A percentile compares a stretch with the other conserved stretches of the same genome.
Evolutionary conservation across 805 yeast species (phyloP).

Genomic region (Candida boidinii): DNA sequence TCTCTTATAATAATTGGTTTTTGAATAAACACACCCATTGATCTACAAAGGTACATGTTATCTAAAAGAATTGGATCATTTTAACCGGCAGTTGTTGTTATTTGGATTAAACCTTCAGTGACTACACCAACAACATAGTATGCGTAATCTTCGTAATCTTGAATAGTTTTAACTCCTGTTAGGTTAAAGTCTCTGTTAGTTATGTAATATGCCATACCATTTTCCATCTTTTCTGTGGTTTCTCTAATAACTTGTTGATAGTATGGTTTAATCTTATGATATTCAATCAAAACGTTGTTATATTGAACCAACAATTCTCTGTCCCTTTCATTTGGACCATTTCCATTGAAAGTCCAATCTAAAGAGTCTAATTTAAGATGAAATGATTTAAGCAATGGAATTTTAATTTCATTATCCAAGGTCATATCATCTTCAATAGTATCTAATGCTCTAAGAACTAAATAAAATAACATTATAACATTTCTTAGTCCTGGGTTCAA

Average conservation of each 20-base stretch:
- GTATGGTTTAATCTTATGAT: conserved; percentile 59
- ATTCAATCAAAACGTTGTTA: conserved; percentile 59
- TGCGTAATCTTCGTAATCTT: conserved; percentile 86
- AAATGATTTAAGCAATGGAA: conserved; percentile 67
- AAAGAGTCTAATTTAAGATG: conserved; percentile 49
- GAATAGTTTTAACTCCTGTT: conserved; percentile 68
- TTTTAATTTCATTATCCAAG: conserved; percentile 58
- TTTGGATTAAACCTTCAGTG: conserved; percentile 87
- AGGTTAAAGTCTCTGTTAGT: conserved; percentile 67
- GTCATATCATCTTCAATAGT: conserved; percentile 97
- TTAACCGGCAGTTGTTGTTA: conserved; percentile 69
- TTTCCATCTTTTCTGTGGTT: conserved; percentile 82
- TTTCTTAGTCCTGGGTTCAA: conserved; percentile 83
- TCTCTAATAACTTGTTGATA: conserved; percentile 75
- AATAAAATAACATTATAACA: conserved; percentile 75
- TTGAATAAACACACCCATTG: conserved; percentile 94
- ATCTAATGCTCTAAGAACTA: conserved; percentile 83
- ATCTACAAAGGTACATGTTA: conserved; percentile 52
- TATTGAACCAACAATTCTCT: conserved; percentile 76
- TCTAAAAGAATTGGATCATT: conserved; percentile 45
- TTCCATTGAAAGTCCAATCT: conserved; percentile 79
- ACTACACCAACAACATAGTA: conserved; percentile 97
- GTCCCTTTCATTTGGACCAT: conserved; percentile 72
- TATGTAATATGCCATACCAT: conserved; percentile 95
- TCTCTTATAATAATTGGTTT: conserved; percentile 95